Evolutionary conservation across 202 grass and related monocot species (phyloP).

Genomic region (Schoenoplectus tabernaemontani): DNA sequence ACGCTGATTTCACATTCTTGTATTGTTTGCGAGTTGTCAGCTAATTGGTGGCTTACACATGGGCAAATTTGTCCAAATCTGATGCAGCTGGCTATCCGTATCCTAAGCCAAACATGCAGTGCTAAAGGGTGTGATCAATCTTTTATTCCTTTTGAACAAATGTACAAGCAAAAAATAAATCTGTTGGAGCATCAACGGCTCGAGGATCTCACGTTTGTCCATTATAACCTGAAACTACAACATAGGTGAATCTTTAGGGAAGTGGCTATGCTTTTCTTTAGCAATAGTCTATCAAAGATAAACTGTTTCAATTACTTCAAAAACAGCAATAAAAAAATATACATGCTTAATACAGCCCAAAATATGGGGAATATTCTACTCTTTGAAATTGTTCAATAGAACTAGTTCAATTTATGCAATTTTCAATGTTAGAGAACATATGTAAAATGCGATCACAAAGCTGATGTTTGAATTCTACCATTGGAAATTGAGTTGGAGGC

Average conservation of each 20-base stretch:
- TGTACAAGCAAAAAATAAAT: constrained; percentile 70
- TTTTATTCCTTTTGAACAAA: constrained; percentile 64
- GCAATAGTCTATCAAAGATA: not conserved
- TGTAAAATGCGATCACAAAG: not conserved
- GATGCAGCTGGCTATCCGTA: constrained; percentile 54
- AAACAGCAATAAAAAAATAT: not conserved
- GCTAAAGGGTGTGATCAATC: constrained; percentile 51
- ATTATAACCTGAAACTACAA: constrained; percentile 71
- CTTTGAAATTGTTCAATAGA: not conserved
- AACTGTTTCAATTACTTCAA: not conserved
- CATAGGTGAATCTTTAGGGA: constrained; percentile 46
- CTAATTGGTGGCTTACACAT: constrained; percentile 94
- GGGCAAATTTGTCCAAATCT: constrained; percentile 78
- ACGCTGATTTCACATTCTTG: not conserved
- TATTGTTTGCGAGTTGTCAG: constrained; percentile 37
- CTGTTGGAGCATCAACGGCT: constrained; percentile 68
- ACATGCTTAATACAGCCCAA: not conserved
- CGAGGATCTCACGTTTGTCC: constrained; percentile 66
- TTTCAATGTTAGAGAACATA: not conserved
- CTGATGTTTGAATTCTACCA: not conserved
- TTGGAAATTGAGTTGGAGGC: not conserved
- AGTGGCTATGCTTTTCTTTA: not conserved
- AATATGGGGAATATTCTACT: not conserved
- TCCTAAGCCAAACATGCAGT: constrained; percentile 90
- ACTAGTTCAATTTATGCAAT: not conserved